Evolutionary conservation across 768 basidiomycete genomes (phyloP).

Genomic region (Boletales sp.): DNA sequence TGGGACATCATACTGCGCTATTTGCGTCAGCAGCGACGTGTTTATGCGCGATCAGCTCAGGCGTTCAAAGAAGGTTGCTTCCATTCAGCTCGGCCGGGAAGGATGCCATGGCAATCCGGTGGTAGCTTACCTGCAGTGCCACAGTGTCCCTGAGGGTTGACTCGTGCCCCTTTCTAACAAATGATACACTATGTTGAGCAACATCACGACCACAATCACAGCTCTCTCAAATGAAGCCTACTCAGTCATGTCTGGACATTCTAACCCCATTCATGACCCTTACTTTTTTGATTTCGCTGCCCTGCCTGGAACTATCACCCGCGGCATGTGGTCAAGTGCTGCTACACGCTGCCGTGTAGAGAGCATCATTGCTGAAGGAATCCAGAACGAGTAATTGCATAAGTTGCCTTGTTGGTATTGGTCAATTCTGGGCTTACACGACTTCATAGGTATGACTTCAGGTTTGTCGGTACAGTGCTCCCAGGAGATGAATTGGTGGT

Average conservation of each 20-base stretch:
- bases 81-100: slow-evolving; percentile 81
- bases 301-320: slow-evolving; percentile 95
- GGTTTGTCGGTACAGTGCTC: slow-evolving; percentile 96
- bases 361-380: slow-evolving; percentile 91
- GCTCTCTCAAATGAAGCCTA: slow-evolving; percentile 95
- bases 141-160: slow-evolving; percentile 77
- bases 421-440: slow-evolving; percentile 2
- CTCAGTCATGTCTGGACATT: slow-evolving; percentile 94
- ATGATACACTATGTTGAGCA: slow-evolving; percentile 77
- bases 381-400: slow-evolving; percentile 87
- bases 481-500: slow-evolving; percentile 86
- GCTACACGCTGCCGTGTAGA: slow-evolving; percentile 92
- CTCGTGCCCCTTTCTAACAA: slow-evolving; percentile 76
- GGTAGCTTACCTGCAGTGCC: slow-evolving; percentile 86
- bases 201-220: slow-evolving; percentile 66
- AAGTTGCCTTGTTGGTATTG: slow-evolving; percentile 32
- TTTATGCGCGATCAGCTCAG: slow-evolving; percentile 89
- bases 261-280: slow-evolving; percentile 99
- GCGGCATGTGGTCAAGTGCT: slow-evolving; percentile 96
- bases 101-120: slow-evolving; percentile 93
- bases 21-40: slow-evolving; percentile 80
- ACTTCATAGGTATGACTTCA: slow-evolving; percentile 73
- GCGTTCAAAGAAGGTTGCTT: slow-evolving; percentile 82
- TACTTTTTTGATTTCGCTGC: slow-evolving; percentile 95
- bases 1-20: slow-evolving; percentile 76